phyloP scores from a whole-genome alignment of 345 rosid genomes.

The Raphanus sativus region DNA sequence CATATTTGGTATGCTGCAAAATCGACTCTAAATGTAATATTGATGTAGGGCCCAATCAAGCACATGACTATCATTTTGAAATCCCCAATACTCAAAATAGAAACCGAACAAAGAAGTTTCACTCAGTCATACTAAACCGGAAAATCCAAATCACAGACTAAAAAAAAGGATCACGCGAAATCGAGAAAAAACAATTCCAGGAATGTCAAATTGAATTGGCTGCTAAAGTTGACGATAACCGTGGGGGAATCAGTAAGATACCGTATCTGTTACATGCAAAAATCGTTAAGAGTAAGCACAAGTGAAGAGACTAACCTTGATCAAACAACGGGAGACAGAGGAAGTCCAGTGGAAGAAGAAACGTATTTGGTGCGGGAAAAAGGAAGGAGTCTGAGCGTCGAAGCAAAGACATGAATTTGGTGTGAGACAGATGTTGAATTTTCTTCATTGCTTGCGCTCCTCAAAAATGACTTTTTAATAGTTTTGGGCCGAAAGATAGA shows the following conservation, averaged over 20 bases:
- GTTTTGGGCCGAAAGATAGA: slow-evolving; percentile 5
- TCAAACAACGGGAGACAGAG: background rate
- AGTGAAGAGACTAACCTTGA: slow-evolving; percentile 21
- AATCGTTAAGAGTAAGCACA: background rate
- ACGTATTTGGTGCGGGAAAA: background rate
- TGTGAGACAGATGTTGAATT: slow-evolving; percentile 12
- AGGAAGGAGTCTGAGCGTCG: slow-evolving; percentile 21
- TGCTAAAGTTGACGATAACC: background rate
- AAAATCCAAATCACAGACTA: background rate
- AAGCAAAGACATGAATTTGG: slow-evolving; percentile 30
- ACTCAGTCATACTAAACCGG: background rate
- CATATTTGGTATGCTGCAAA: background rate
- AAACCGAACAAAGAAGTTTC: background rate
- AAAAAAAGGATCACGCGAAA: background rate
- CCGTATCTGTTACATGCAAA: background rate
- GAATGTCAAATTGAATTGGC: background rate
- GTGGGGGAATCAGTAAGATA: background rate
- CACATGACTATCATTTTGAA: slow-evolving; percentile 2
- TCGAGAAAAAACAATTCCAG: background rate
- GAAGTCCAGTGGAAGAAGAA: slow-evolving; percentile 1
- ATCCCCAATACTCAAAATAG: background rate
- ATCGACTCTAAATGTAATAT: background rate
- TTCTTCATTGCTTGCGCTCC: background rate
- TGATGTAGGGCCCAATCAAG: background rate
- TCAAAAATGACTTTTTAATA: background rate